phyloP scores from a whole-genome alignment of 2,329 filamentous ascomycete genomes.

The Sphaerulina vaccinii region DNA sequence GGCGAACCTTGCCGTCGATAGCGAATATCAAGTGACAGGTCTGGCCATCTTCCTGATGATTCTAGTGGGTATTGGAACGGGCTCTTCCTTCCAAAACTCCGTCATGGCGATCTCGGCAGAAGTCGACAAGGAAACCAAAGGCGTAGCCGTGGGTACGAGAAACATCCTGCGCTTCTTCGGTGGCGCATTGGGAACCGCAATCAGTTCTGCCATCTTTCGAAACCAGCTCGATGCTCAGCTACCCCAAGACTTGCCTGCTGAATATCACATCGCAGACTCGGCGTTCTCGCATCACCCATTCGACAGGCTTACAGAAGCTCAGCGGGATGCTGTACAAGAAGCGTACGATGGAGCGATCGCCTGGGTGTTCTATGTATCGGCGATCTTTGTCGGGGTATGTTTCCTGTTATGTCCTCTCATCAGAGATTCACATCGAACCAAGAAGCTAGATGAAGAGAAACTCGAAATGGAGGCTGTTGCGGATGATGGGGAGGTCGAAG shows the following conservation, averaged over 20 bases:
- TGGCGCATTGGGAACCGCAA: constrained; percentile 26
- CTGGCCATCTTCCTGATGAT: constrained; percentile 19
- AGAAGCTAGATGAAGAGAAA: neutral
- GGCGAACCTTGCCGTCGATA: constrained; percentile 2
- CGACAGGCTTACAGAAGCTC: neutral
- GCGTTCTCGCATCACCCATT: constrained; percentile 18
- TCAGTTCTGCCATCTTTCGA: constrained; percentile 19
- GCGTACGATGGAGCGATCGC: constrained; percentile 19
- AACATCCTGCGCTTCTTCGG: constrained; percentile 29
- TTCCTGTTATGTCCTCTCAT: constrained; percentile 18
- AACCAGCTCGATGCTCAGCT: neutral
- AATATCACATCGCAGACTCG: constrained; percentile 11
- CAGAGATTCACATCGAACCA: neutral
- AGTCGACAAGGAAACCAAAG: constrained; percentile 20
- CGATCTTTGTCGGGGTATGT: constrained; percentile 18
- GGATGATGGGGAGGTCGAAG: neutral
- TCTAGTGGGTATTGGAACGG: constrained; percentile 26
- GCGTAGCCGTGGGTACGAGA: constrained; percentile 24
- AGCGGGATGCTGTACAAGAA: constrained; percentile 7
- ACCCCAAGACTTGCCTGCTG: neutral
- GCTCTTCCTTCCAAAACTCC: constrained; percentile 28
- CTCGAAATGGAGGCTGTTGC: neutral
- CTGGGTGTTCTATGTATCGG: constrained; percentile 18
- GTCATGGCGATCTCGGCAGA: constrained; percentile 27
- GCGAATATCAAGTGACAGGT: constrained; percentile 3